These are phyloP conservation scores for Hypoxylon sp. DNA, from an alignment of 2,329 filamentous ascomycete species.

Conservation along the genomic window DNA sequence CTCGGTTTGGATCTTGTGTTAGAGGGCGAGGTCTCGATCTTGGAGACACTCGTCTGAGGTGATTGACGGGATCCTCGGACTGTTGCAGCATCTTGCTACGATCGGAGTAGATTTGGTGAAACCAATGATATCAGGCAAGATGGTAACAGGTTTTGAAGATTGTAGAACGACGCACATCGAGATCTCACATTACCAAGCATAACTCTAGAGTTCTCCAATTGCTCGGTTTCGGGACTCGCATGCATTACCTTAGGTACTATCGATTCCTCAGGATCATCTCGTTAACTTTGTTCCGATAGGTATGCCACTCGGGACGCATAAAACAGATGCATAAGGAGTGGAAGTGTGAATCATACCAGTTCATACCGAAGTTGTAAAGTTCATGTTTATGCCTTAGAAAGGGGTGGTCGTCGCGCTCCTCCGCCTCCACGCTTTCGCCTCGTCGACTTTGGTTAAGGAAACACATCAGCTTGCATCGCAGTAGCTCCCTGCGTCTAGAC, in stretches of 20 bases:
- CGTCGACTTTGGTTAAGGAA: conserved; percentile 21
- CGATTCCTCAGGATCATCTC: conserved; percentile 34
- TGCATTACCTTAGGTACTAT: conserved; percentile 37
- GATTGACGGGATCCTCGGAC: conserved; percentile 1
- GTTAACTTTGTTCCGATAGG: conserved; percentile 42
- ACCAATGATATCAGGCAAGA: conserved; percentile 13
- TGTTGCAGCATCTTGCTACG: conserved; percentile 6
- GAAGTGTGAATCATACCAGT: conserved; percentile 33
- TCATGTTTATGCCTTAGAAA: conserved; percentile 30
- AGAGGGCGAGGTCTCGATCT: conserved; percentile 6
- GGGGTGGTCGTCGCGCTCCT: conserved; percentile 18
- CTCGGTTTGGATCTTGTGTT: not conserved
- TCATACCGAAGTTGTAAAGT: conserved; percentile 36
- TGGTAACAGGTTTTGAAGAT: conserved; percentile 14
- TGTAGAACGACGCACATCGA: conserved; percentile 32
- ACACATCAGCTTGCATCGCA: conserved; percentile 42
- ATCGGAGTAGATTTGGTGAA: conserved; percentile 4
- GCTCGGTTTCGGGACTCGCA: conserved; percentile 27
- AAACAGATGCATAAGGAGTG: conserved; percentile 38
- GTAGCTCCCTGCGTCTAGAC: conserved; percentile 28
- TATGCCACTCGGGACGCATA: conserved; percentile 28
- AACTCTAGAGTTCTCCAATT: conserved; percentile 26
- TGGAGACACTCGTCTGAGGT: conserved; percentile 20
- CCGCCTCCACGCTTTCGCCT: conserved; percentile 30
- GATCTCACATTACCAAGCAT: conserved; percentile 35